Conservation (phyloP, 2,329 filamentous ascomycete genomes). For the Calonectria henricotiae region DNA sequence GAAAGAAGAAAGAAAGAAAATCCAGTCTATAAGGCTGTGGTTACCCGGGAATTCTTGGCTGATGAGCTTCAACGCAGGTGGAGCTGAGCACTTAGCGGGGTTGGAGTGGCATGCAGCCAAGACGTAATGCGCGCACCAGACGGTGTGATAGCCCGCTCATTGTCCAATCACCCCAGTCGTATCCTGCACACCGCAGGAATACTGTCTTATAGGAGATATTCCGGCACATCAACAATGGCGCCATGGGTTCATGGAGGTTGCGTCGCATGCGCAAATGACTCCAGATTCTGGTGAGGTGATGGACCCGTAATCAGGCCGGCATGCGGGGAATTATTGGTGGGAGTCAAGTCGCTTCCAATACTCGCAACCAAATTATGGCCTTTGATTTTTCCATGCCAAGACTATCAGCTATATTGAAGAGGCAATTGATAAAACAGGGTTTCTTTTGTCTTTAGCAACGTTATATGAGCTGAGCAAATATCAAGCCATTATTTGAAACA, state of each 20-base stretch:
- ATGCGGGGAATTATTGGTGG: neutral
- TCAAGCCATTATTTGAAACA: neutral
- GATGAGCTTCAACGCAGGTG: conserved; percentile 1
- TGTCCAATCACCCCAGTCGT: neutral
- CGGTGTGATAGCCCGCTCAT: neutral
- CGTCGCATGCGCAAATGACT: neutral
- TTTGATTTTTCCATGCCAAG: neutral
- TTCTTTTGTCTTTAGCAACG: neutral
- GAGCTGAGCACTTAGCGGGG: neutral
- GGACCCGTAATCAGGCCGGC: neutral
- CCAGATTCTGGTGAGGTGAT: no score
- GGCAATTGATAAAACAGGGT: neutral
- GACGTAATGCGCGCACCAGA: neutral
- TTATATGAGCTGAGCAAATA: conserved; percentile 7
- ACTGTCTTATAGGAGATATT: neutral
- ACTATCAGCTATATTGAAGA: neutral
- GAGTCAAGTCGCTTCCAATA: neutral
- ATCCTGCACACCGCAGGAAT: neutral
- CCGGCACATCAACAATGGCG: neutral
- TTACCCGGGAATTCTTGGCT: neutral
- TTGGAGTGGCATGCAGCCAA: neutral
- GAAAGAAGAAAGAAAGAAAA: neutral
- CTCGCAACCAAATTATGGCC: neutral
- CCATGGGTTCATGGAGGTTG: conserved; percentile 1
- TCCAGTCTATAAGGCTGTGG: neutral